Base-by-base conservation (phyloP, 2,329 filamentous ascomycete genomes). In the Didymella sp. region DNA sequence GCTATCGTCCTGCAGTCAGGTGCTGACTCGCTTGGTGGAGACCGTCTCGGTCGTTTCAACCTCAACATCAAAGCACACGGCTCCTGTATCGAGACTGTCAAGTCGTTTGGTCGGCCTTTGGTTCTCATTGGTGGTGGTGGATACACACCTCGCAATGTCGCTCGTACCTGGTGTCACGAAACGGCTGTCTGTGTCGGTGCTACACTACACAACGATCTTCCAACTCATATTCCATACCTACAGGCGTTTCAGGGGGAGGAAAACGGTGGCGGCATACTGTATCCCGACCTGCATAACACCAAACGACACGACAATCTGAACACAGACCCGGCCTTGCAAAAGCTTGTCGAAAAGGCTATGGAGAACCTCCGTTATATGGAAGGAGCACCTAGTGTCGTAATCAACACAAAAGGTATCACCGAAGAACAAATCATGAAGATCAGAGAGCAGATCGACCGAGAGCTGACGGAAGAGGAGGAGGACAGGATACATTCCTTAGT, bases 1-100 rank as follows among this genome's bases (percentile, higher is more conserved):
- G 94, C 92, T 41, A 96, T 99, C 69, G 94, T 96, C 6, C 83
- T 99, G 1, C 95, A 99, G 77, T 98, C 95, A 73, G 95, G 95
- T 56, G 95, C 94, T 41, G 95, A 99, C 80, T 96, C 91, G 37
- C 84, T 99, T 0, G 94, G 93, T 35, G 94, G 95, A 61, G 95
- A 99, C 77, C 86, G 95, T 21, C 85, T 99, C 0, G 95, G 95
- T 45, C 89, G 92, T 62, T 99, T 99, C 83, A 99, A 98, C 73
- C 86, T 99, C 58, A 96, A 96, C 75, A 95, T 99, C 58, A 89
- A 92, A 73, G 94, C 93, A 13, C 95, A 99, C 77, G 94, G 92
- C 50, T 89, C 89, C 62, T 99, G 95, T 75, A 91, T 97, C 56
- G 87, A 89, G 46, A 97, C 89, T 69, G 92, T 93, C 76, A 98